Conservation (phyloP, 108 stramenopile species). For the Heterococcus sp. region DNA sequence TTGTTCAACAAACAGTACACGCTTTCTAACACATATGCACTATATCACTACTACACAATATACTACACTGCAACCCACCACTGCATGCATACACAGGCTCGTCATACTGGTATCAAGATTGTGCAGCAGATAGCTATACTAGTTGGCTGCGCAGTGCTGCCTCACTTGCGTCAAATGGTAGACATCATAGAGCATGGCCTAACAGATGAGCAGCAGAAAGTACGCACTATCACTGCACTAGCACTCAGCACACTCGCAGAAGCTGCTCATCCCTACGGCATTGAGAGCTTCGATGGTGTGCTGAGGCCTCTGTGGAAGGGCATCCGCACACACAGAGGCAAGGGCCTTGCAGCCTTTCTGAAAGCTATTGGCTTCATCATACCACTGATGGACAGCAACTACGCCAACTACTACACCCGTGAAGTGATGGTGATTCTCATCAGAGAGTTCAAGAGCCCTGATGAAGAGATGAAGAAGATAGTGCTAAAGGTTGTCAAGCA, state of each 20-base stretch:
- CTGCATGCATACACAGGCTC: no score
- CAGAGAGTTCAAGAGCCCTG: constrained; percentile 81
- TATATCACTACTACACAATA: no score
- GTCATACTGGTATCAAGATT: constrained; percentile 98
- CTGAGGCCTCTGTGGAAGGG: constrained; percentile 98
- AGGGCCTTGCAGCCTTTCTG: constrained; percentile 93
- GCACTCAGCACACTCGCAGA: constrained; percentile 94
- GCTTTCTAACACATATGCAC: no score
- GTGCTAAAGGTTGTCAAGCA: constrained; percentile 98
- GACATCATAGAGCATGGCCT: constrained; percentile 93
- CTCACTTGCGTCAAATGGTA: constrained; percentile 88
- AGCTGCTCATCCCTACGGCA: constrained; percentile 96
- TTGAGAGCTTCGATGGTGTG: constrained; percentile 97
- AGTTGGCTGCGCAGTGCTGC: constrained; percentile 95
- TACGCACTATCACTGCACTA: constrained; percentile 90
- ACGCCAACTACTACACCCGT: constrained; percentile 97
- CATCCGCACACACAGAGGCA: constrained; percentile 90
- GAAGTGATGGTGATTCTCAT: constrained; percentile 97
- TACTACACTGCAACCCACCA: no score
- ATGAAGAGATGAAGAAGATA: constrained; percentile 86
- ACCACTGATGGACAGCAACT: constrained; percentile 94
- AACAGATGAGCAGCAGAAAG: constrained; percentile 90
- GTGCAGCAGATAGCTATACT: constrained; percentile 98
- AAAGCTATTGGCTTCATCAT: constrained; percentile 98
- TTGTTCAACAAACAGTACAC: no score